Evolutionary conservation across 371 early-diverging fungal species (phyloP), one percentile per base, ranked within the genome.

Genomic region (Rozella allomycis): DNA sequence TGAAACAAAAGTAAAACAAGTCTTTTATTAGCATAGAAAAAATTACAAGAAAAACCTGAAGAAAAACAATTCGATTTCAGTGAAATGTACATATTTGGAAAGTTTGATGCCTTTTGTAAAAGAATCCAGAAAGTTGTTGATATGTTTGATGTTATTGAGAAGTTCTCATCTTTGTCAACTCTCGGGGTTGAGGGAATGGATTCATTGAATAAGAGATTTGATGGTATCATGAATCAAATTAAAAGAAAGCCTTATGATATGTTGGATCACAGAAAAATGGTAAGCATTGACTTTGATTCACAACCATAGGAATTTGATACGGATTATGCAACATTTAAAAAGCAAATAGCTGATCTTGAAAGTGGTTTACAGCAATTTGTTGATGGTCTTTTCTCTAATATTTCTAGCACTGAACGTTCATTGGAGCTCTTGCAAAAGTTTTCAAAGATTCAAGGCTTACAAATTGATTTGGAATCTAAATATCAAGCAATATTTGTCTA

Each of bases 11-110:
- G 60, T 58, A 37, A 10, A 25, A 0, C 7, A 16, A 12, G 23
- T 0, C 10, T 7, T 19, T 14, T n/a, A 2, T 20, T 23, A 3
- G 4, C 0, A 16, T 39, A 64, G 63, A 43, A 46, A 28, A 58
- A 61, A 27, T 54, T 67, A 7, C 59, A 61, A 40, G 65, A 67
- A 34, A 58, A 56, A 3, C 65, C 65, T 4, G 17, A 40, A 13
- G 68, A 65, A 35, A 65, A 65, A 40, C 68, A 67, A 30, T 67
- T 67, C 31, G 68, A 67, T 47, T 67, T 67, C 34, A 57, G 58
- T n/a, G 68, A 67, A 49, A 34, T 34, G 68, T 66, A 68, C 44
- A 66, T 68, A 26, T 68, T 68, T 35, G 68, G 68, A 16, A 68
- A 66, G 34, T 63, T 68, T 30, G 68, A 68, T 38, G 64, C 68